Percentiles rank a stretch among this genome's conserved stretches.
Evolutionary conservation across 2,329 filamentous ascomycete species (phyloP).

Genomic region (Albifimbria verrucaria): DNA sequence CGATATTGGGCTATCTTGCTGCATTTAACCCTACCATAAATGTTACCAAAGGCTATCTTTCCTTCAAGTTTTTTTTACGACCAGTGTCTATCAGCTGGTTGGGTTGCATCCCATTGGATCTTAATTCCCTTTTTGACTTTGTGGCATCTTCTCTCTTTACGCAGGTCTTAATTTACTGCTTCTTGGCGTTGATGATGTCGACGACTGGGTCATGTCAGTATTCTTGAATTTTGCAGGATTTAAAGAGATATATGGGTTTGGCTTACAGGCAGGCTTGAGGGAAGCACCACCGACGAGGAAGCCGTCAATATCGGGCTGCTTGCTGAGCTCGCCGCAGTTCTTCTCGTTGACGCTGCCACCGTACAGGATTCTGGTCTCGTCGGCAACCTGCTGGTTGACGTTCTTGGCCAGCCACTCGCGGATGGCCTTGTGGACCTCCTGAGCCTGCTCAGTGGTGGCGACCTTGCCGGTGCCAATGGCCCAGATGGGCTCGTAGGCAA

Average conservation of each 20-base stretch:
- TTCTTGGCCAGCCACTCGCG: slow-evolving; percentile 81
- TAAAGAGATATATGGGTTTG: neutral
- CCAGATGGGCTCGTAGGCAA: slow-evolving; percentile 99
- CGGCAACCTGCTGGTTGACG: slow-evolving; percentile 70
- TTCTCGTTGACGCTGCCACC: slow-evolving; percentile 96
- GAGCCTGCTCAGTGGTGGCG: slow-evolving; percentile 82
- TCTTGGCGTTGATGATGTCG: slow-evolving; percentile 56
- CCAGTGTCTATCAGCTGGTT: too few species aligned
- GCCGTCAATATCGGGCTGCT: slow-evolving; percentile 93
- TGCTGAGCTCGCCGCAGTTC: slow-evolving; percentile 92
- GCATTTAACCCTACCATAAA: neutral
- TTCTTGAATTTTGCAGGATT: neutral
- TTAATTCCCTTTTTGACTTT: slow-evolving; percentile 12
- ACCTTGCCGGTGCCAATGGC: slow-evolving; percentile 92
- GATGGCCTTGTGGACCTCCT: slow-evolving; percentile 91
- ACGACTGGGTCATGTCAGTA: slow-evolving; percentile 38
- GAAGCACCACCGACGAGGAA: slow-evolving; percentile 96
- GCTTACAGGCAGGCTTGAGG: slow-evolving; percentile 91
- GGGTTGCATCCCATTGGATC: slow-evolving; percentile 9
- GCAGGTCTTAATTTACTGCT: slow-evolving; percentile 35
- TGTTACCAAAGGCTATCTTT: too few species aligned
- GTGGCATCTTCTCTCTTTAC: neutral
- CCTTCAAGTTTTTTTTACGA: too few species aligned
- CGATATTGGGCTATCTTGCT: neutral
- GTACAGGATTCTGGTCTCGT: slow-evolving; percentile 91